phyloP scores from a whole-genome alignment of 2,329 filamentous ascomycete genomes.

The Monascus ruber region DNA sequence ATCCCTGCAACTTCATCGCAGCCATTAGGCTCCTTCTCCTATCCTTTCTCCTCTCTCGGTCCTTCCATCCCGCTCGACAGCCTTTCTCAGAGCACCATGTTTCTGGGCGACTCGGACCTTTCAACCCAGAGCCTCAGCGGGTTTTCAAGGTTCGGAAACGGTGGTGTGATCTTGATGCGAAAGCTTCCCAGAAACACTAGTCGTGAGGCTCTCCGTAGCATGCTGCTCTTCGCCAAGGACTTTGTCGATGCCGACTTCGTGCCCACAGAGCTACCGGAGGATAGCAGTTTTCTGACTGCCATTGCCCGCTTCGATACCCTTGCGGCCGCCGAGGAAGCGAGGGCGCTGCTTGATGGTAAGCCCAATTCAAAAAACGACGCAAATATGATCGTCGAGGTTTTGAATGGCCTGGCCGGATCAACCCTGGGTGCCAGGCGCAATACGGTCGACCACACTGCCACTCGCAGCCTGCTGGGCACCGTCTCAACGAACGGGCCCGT shows the following conservation, averaged over 20 bases:
- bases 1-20: constrained; percentile 24
- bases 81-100: constrained; percentile 20
- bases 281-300: constrained; percentile 46
- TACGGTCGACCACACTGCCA: constrained; percentile 41
- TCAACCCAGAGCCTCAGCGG: constrained; percentile 25
- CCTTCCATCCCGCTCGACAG: constrained; percentile 25
- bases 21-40: constrained; percentile 21
- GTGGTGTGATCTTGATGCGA: constrained; percentile 43
- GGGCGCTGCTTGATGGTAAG: constrained; percentile 49
- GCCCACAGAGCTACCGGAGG: constrained; percentile 42
- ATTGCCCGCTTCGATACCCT: constrained; percentile 48
- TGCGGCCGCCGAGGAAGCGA: constrained; percentile 48
- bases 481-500: constrained; percentile 28
- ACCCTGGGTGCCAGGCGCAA: constrained; percentile 34
- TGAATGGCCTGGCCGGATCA: constrained; percentile 30
- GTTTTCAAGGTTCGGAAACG: constrained; percentile 18
- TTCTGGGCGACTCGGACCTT: constrained; percentile 23
- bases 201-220: constrained; percentile 47
- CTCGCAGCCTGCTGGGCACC: constrained; percentile 20
- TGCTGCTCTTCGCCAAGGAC: constrained; percentile 55
- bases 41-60: constrained; percentile 28
- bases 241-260: constrained; percentile 49
- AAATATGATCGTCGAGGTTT: constrained; percentile 45
- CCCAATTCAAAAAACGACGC: constrained; percentile 50
- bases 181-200: constrained; percentile 49